A percentile compares a stretch with the other conserved stretches of the same genome.
phyloP scores from a whole-genome alignment of 805 yeast species.

The Pichia occidentalis region DNA sequence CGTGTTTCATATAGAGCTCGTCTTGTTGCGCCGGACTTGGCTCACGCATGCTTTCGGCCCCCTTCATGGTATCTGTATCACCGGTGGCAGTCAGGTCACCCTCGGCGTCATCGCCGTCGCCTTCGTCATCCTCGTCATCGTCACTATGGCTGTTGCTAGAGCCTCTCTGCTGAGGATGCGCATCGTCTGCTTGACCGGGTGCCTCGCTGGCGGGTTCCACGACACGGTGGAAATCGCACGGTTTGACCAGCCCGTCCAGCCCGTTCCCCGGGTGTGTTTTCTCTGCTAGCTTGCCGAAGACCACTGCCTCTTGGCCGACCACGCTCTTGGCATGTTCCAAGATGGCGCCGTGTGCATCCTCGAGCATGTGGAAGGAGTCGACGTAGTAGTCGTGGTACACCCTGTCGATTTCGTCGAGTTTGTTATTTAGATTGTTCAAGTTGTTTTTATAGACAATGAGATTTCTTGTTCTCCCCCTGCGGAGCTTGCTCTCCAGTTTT shows the following conservation, averaged over 20 bases:
- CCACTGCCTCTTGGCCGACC: constrained; percentile 74
- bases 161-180: too few relatives aligned
- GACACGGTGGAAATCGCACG: too few relatives aligned
- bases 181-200: constrained; percentile 4
- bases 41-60: too few relatives aligned
- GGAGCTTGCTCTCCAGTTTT: constrained; percentile 48
- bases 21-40: too few relatives aligned
- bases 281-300: constrained; percentile 71
- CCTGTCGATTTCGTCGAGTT: constrained; percentile 72
- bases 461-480: constrained; percentile 57
- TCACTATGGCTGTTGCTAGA: too few relatives aligned
- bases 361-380: constrained; percentile 54
- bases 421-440: constrained; percentile 59
- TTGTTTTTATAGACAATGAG: constrained; percentile 62
- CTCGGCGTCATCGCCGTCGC: not conserved
- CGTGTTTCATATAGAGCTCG: constrained; percentile 12
- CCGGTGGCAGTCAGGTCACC: not conserved
- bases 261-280: constrained; percentile 91
- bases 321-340: constrained; percentile 53
- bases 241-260: constrained; percentile 53
- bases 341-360: constrained; percentile 40
- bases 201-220: not conserved
- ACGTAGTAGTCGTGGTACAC: constrained; percentile 71
- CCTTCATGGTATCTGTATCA: not conserved
- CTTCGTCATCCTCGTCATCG: constrained; percentile 1